A percentile compares a stretch with the other conserved stretches of the same genome.
These are phyloP conservation scores for Yamadazyma spencermartinsiae DNA, from an alignment of 1,139 yeast species.

Conservation along the genomic window DNA sequence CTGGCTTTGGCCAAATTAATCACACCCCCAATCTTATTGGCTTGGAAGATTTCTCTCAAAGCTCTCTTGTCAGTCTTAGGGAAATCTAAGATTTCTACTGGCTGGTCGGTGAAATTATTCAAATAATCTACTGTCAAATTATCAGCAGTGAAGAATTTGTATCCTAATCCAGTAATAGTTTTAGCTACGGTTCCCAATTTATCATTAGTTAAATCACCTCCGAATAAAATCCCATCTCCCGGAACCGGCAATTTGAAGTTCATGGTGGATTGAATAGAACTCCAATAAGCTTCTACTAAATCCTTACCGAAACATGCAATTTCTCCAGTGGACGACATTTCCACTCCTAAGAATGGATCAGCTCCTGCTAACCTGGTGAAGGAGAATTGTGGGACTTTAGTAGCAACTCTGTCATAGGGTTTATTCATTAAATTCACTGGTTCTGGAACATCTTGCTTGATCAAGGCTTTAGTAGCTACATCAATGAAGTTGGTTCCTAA, in stretches of 20 bases:
- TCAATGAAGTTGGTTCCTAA: constrained; percentile 92
- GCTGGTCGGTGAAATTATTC: constrained; percentile 43
- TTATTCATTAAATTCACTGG: constrained; percentile 70
- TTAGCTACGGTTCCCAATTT: constrained; percentile 73
- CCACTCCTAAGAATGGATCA: constrained; percentile 97
- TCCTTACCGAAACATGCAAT: constrained; percentile 93
- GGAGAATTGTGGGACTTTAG: constrained; percentile 97
- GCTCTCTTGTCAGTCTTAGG: constrained; percentile 93
- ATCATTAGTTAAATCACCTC: constrained; percentile 82
- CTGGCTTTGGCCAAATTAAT: constrained; percentile 89
- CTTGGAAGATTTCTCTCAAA: constrained; percentile 88
- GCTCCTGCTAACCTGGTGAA: constrained; percentile 98
- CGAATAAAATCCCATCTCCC: constrained; percentile 85
- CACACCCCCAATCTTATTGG: constrained; percentile 79
- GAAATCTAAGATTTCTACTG: constrained; percentile 73
- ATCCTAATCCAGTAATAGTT: constrained; percentile 71
- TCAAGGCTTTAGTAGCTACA: constrained; percentile 84
- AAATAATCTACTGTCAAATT: constrained; percentile 71
- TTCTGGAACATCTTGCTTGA: constrained; percentile 68
- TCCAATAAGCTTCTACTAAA: constrained; percentile 92
- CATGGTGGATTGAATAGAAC: constrained; percentile 95
- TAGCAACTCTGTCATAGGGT: constrained; percentile 76
- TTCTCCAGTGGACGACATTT: constrained; percentile 99
- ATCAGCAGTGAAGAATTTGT: constrained; percentile 78
- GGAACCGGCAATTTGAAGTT: constrained; percentile 92